phyloP scores from a whole-genome alignment of 2,329 filamentous ascomycete species.

The Arthrobotrys entomopaga region DNA sequence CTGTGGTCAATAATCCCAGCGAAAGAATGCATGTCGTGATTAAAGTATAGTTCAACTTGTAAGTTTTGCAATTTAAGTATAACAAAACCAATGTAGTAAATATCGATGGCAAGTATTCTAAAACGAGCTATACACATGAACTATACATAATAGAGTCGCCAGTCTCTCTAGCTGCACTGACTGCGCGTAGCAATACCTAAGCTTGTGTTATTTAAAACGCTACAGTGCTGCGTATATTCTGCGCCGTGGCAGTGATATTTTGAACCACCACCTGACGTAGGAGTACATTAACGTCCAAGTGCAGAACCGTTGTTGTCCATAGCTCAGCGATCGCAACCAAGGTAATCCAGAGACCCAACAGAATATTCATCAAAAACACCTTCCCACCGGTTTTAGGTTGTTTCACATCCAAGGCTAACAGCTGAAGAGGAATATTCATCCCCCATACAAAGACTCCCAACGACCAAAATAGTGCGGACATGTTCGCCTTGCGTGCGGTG shows the following conservation, averaged over 20 bases:
- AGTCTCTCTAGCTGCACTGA: too few species aligned
- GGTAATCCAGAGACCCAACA: slow-evolving; percentile 35
- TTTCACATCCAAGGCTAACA: slow-evolving; percentile 26
- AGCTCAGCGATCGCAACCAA: slow-evolving; percentile 35
- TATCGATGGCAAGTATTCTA: too few species aligned
- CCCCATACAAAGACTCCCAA: slow-evolving; percentile 21
- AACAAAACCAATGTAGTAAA: too few species aligned
- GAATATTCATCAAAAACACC: slow-evolving; percentile 43
- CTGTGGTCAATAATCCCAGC: too few species aligned
- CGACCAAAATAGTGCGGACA: too few species aligned
- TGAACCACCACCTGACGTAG: slow-evolving; percentile 16
- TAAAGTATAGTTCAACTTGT: too few species aligned
- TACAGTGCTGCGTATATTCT: slow-evolving; percentile 16
- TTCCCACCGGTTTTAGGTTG: slow-evolving; percentile 38
- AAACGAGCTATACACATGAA: too few species aligned
- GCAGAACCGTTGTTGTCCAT: slow-evolving; percentile 23
- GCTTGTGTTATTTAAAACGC: slow-evolving; percentile 13
- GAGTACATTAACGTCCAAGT: slow-evolving; percentile 25
- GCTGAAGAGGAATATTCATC: slow-evolving; percentile 33
- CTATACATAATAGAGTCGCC: too few species aligned
- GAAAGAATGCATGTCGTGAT: too few species aligned
- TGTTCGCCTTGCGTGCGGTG: slow-evolving; percentile 26
- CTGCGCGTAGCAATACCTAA: too few species aligned
- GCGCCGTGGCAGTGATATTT: slow-evolving; percentile 19
- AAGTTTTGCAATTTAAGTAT: too few species aligned